Evolutionary conservation across 2,329 filamentous ascomycete species (phyloP).

Genomic region (Colletotrichum costaricense): DNA sequence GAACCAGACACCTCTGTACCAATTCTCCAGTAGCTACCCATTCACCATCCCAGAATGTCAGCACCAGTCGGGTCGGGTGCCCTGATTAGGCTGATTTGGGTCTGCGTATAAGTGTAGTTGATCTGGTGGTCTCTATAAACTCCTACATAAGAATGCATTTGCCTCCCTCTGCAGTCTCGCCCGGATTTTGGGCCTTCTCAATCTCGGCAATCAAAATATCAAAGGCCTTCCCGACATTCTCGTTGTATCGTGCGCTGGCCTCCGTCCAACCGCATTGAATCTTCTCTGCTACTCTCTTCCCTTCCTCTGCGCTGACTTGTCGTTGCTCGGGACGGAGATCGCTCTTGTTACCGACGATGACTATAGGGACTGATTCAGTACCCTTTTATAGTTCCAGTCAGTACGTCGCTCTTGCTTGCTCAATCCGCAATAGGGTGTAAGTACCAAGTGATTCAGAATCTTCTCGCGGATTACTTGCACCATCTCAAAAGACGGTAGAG

Average conservation of each 20-base stretch:
- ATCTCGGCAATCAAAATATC: slow-evolving; percentile 95
- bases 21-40: neutral
- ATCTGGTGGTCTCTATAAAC: neutral
- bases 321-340: slow-evolving; percentile 93
- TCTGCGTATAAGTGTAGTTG: neutral
- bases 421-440: neutral
- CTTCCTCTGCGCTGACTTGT: slow-evolving; percentile 88
- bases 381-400: slow-evolving; percentile 66
- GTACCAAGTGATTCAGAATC: slow-evolving; percentile 93
- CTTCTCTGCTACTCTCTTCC: slow-evolving; percentile 84
- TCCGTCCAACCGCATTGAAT: slow-evolving; percentile 95
- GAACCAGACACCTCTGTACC: no score
- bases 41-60: neutral
- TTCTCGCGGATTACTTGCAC: slow-evolving; percentile 95
- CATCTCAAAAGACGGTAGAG: slow-evolving; percentile 96
- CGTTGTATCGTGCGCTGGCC: slow-evolving; percentile 92
- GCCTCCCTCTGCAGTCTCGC: slow-evolving; percentile 80
- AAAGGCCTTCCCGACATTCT: slow-evolving; percentile 92
- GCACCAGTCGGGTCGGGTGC: neutral
- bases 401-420: neutral
- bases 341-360: slow-evolving; percentile 97
- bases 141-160: slow-evolving; percentile 87
- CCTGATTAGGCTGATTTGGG: neutral
- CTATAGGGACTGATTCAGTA: slow-evolving; percentile 90
- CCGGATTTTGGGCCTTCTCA: slow-evolving; percentile 92